phyloP scores from a whole-genome alignment of 1,284 basidiomycete genomes.

The Binderoboletus segoi region DNA sequence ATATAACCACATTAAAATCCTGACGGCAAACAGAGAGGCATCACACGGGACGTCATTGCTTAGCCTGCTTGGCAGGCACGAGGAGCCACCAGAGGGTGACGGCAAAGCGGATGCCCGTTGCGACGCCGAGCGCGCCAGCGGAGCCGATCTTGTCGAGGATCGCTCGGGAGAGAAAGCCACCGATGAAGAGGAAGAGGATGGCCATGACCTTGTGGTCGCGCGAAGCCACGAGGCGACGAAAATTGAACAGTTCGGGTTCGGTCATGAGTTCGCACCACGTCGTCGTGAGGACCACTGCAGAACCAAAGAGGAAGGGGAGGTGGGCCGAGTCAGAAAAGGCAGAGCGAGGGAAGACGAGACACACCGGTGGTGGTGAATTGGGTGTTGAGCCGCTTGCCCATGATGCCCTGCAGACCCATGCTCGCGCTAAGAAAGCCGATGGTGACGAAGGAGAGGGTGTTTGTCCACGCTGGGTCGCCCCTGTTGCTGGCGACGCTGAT shows the following conservation, averaged over 20 bases:
- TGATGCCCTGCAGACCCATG: conserved; percentile 81
- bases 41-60: conserved; percentile 3
- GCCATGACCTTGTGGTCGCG: conserved; percentile 78
- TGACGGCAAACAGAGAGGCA: too few relatives aligned
- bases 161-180: conserved; percentile 72
- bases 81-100: conserved; percentile 71
- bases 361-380: conserved; percentile 78
- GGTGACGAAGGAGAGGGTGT: conserved; percentile 63
- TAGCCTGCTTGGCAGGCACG: conserved; percentile 52
- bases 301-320: not conserved
- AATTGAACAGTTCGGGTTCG: conserved; percentile 70
- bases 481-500: conserved; percentile 54
- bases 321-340: not conserved
- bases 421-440: conserved; percentile 79
- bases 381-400: conserved; percentile 75
- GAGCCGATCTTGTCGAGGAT: conserved; percentile 65
- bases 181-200: conserved; percentile 70
- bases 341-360: conserved; percentile 23
- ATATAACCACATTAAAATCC: too few relatives aligned
- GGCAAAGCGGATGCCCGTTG: conserved; percentile 64
- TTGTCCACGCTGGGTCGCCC: conserved; percentile 70
- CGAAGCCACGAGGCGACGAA: conserved; percentile 53
- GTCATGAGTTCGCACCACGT: conserved; percentile 87
- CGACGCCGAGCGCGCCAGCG: conserved; percentile 68
- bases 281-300: conserved; percentile 68